Evolutionary conservation across 345 rosid species (phyloP).

Genomic region (Eutrema japonicum): DNA sequence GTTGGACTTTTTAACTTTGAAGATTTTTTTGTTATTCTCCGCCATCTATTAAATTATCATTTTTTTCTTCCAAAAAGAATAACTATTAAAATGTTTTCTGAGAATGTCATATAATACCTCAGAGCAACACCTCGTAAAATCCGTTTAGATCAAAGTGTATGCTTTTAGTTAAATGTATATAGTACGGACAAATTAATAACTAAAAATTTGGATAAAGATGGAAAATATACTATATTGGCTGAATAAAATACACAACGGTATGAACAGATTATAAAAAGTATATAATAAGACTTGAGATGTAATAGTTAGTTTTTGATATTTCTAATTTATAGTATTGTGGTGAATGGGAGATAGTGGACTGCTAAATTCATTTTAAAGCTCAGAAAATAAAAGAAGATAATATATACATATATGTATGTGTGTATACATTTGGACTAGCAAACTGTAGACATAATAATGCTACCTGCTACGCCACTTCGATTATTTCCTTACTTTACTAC

Average conservation of each 20-base stretch:
- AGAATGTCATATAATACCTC: background rate
- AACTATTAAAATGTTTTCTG: background rate
- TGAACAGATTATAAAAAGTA: background rate
- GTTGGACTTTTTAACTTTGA: background rate
- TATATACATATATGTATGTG: background rate
- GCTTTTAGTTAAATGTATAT: background rate
- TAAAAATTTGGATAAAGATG: background rate
- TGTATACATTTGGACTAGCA: background rate
- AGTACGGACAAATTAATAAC: background rate
- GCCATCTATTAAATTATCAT: background rate
- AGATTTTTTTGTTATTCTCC: background rate
- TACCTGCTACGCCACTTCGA: slow-evolving; percentile 35
- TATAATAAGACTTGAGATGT: too few relatives aligned
- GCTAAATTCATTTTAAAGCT: background rate
- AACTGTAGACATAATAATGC: background rate
- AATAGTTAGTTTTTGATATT: background rate
- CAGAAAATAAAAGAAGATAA: background rate
- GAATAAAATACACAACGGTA: background rate
- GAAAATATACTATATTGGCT: background rate
- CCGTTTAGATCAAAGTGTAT: background rate
- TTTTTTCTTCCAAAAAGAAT: background rate
- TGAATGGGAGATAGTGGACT: slow-evolving; percentile 15
- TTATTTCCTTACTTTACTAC: slow-evolving; percentile 22
- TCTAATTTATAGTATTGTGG: background rate
- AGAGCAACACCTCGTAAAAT: slow-evolving; percentile 5